Conservation (phyloP, 345 rosid species). For the Hirschfeldia incana region DNA sequence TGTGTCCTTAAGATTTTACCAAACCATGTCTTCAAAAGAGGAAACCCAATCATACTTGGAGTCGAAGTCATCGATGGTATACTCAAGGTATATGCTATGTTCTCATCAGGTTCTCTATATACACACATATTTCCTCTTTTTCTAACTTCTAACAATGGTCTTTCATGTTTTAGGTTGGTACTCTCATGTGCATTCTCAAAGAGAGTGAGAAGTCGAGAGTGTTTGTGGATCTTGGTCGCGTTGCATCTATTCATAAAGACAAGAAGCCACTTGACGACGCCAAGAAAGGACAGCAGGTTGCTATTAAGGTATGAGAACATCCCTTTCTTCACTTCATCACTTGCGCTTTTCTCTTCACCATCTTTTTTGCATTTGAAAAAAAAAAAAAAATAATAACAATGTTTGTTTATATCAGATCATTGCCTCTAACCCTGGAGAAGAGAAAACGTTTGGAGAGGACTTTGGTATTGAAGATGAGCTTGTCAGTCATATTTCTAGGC, state of each 20-base stretch:
- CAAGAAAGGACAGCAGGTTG: conserved; percentile 80
- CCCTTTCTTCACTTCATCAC: conserved; percentile 5
- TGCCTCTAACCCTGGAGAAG: conserved; percentile 73
- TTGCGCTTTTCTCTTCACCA: neutral
- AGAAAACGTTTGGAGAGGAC: conserved; percentile 86
- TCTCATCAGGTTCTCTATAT: neutral
- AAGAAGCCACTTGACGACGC: conserved; percentile 72
- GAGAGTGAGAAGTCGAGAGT: conserved; percentile 41
- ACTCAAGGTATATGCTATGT: conserved; percentile 52
- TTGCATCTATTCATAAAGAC: conserved; percentile 77
- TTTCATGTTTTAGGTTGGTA: conserved; percentile 59
- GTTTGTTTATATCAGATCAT: conserved; percentile 50
- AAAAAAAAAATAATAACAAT: neutral
- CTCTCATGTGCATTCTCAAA: conserved; percentile 71
- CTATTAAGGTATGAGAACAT: conserved; percentile 64
- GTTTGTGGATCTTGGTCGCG: conserved; percentile 78
- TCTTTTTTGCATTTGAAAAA: neutral
- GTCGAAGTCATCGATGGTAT: conserved; percentile 84
- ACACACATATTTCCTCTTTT: neutral
- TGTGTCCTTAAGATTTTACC: conserved; percentile 81
- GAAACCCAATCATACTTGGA: conserved; percentile 84
- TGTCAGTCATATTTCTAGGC: conserved; percentile 82
- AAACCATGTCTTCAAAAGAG: conserved; percentile 71
- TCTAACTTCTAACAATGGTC: neutral
- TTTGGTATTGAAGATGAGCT: conserved; percentile 84